Percentiles rank a stretch among this genome's conserved stretches.
Conservation (phyloP, 108 stramenopile species). For the Nitzschia palea region DNA sequence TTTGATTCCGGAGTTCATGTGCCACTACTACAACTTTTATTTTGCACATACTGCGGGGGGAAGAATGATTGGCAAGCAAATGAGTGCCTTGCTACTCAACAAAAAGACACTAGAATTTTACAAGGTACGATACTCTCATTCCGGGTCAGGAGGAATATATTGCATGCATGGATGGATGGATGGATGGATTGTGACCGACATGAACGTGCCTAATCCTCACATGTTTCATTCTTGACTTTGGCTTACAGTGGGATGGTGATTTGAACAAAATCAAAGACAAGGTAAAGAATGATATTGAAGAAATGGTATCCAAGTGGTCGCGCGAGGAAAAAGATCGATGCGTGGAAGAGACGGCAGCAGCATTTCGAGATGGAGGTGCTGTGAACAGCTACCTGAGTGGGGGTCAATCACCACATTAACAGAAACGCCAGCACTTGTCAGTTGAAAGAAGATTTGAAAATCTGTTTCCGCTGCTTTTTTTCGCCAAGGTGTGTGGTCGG, state of each 20-base stretch:
- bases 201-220: too few species aligned
- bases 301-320: slow-evolving; percentile 77
- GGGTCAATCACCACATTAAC: slow-evolving; percentile 53
- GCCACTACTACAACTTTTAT: slow-evolving; percentile 95
- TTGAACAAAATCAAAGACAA: slow-evolving; percentile 73
- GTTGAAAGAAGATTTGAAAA: too few species aligned
- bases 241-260: slow-evolving; percentile 76
- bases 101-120: slow-evolving; percentile 88
- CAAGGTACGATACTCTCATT: slow-evolving; percentile 54
- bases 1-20: slow-evolving; percentile 86
- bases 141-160: neutral
- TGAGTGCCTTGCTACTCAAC: slow-evolving; percentile 77
- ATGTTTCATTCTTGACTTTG: too few species aligned
- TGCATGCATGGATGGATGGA: neutral
- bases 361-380: slow-evolving; percentile 68
- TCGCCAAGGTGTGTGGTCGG: too few species aligned
- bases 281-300: slow-evolving; percentile 83
- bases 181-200: neutral
- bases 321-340: slow-evolving; percentile 73
- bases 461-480: too few species aligned
- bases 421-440: too few species aligned
- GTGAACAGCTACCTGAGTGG: slow-evolving; percentile 73
- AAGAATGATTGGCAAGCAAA: slow-evolving; percentile 92
- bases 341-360: slow-evolving; percentile 65
- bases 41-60: slow-evolving; percentile 94